Conservation (phyloP, 768 basidiomycete species). For the Mycena haematopus region DNA sequence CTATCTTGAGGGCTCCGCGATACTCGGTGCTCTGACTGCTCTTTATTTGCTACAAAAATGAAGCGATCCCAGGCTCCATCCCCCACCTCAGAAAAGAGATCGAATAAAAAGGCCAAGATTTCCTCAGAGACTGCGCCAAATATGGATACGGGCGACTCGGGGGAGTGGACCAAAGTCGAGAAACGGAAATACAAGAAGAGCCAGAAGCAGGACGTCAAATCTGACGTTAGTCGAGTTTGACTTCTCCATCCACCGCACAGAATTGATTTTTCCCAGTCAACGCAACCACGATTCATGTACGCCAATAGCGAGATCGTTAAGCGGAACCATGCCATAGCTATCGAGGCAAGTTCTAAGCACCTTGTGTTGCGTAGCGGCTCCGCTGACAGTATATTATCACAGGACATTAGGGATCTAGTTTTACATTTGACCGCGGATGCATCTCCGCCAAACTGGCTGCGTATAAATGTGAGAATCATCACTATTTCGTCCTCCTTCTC, state of each 20-base stretch:
- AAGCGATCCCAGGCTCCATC: conserved; percentile 38
- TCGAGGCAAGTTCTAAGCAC: conserved; percentile 64
- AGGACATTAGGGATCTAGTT: conserved; percentile 91
- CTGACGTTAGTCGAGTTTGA: conserved; percentile 56
- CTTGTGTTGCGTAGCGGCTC: background rate
- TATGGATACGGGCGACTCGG: conserved; percentile 32
- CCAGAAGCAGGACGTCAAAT: conserved; percentile 61
- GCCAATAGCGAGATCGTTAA: conserved; percentile 76
- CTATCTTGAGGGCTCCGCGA: background rate
- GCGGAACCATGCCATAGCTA: conserved; percentile 76
- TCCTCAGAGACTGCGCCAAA: conserved; percentile 21
- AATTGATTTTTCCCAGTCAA: conserved; percentile 41
- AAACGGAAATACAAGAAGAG: conserved; percentile 75
- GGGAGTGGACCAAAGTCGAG: conserved; percentile 74
- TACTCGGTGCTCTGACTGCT: background rate
- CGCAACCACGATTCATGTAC: conserved; percentile 83
- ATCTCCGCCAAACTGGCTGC: conserved; percentile 87
- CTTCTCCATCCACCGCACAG: background rate
- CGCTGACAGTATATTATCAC: conserved; percentile 14
- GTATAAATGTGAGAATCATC: conserved; percentile 67
- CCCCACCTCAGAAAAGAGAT: conserved; percentile 29
- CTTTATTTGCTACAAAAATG: conserved; percentile 30
- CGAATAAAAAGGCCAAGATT: conserved; percentile 50
- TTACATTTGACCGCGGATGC: conserved; percentile 84
- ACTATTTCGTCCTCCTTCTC: background rate